phyloP scores from a whole-genome alignment of 2,329 filamentous ascomycete genomes.

The Mollisia scopiformis region DNA sequence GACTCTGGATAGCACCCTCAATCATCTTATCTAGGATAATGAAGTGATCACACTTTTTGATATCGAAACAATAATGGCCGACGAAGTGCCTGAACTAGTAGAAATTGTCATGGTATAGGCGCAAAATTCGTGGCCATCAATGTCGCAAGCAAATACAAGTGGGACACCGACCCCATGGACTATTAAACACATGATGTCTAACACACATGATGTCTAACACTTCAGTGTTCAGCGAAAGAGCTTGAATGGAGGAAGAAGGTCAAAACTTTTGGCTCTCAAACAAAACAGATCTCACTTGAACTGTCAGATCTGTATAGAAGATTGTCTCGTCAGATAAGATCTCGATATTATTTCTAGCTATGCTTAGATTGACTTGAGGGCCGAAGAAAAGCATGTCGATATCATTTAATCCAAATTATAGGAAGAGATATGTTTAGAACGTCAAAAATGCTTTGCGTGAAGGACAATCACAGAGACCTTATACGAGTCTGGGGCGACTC shows the following conservation, averaged over 20 bases:
- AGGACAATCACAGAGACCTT: no score
- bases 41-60: conserved; percentile 52
- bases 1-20: conserved; percentile 47
- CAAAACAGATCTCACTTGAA: not conserved
- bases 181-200: conserved; percentile 18
- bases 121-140: conserved; percentile 24
- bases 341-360: not conserved
- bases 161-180: conserved; percentile 17
- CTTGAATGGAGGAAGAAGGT: conserved; percentile 1
- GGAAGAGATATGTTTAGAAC: not conserved
- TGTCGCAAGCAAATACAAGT: conserved; percentile 19
- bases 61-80: no score
- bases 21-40: conserved; percentile 54
- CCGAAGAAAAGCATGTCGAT: not conserved
- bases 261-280: not conserved
- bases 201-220: conserved; percentile 19
- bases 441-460: no score
- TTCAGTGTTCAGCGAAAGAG: conserved; percentile 1
- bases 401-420: not conserved
- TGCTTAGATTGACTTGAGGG: not conserved
- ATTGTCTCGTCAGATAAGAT: not conserved
- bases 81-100: conserved; percentile 4
- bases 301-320: not conserved
- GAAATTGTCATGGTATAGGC: conserved; percentile 16
- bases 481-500: not conserved